Percentiles rank a stretch among this genome's conserved stretches.
These are phyloP conservation scores for Lachnellula cervina DNA, from an alignment of 2,329 filamentous ascomycete genomes.

Conservation along the genomic window DNA sequence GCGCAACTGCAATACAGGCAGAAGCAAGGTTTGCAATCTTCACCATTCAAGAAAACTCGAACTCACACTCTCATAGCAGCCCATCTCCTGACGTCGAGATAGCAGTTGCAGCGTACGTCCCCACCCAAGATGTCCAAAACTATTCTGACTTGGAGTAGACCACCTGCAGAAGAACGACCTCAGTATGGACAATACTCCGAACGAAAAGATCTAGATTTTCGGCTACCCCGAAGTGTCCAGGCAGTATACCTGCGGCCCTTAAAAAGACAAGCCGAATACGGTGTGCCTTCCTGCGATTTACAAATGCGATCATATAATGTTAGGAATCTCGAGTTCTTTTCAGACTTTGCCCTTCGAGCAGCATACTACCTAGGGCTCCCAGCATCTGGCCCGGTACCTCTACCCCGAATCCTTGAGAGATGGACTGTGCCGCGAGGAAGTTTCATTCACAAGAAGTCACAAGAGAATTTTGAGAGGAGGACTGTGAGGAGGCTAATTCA, in stretches of 20 bases:
- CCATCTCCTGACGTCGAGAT: background rate
- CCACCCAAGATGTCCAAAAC: background rate
- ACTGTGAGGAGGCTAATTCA: constrained; percentile 83
- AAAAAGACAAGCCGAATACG: constrained; percentile 66
- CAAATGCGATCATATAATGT: constrained; percentile 89
- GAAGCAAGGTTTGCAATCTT: background rate
- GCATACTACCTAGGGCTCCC: constrained; percentile 91
- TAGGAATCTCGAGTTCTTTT: constrained; percentile 88
- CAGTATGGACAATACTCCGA: background rate
- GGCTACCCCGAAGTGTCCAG: constrained; percentile 74
- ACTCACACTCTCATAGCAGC: background rate
- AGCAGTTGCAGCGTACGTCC: background rate
- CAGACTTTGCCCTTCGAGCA: constrained; percentile 88
- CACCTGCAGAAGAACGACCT: background rate
- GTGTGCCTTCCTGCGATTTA: constrained; percentile 81
- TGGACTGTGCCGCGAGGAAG: constrained; percentile 89
- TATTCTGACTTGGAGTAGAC: constrained; percentile 2
- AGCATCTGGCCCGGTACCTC: constrained; percentile 76
- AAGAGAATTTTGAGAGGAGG: constrained; percentile 95
- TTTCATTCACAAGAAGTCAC: constrained; percentile 95
- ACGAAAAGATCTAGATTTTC: constrained; percentile 29
- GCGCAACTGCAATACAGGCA: background rate
- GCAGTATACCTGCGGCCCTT: constrained; percentile 82
- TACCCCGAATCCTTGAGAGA: constrained; percentile 81
- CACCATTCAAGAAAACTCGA: background rate